Evolutionary conservation across 75 land plant species (phyloP).

Genomic region (Cupressus sempervirens): DNA sequence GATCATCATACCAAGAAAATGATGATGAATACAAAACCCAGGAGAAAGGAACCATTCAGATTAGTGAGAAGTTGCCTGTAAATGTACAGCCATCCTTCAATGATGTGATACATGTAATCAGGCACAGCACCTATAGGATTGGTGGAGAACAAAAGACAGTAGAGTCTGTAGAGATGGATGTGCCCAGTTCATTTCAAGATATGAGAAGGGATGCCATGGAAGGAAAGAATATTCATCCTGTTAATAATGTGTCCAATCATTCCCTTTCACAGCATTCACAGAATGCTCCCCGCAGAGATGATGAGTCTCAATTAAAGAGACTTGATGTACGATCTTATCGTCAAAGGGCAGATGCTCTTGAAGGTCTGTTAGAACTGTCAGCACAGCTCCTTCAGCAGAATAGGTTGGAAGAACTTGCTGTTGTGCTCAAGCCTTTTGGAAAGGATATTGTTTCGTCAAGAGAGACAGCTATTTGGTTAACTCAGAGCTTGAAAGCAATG

Average conservation of each 20-base stretch:
- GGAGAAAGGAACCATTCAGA: slow-evolving; percentile 41
- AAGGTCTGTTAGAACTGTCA: slow-evolving; percentile 86
- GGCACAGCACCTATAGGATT: slow-evolving; percentile 93
- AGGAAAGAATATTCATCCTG: neutral
- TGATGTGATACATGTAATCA: slow-evolving; percentile 92
- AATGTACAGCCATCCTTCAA: slow-evolving; percentile 65
- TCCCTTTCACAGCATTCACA: slow-evolving; percentile 8
- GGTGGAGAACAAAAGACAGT: slow-evolving; percentile 51
- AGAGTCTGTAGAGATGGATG: slow-evolving; percentile 39
- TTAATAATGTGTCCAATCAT: neutral
- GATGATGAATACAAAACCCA: slow-evolving; percentile 16
- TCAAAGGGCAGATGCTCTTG: slow-evolving; percentile 97
- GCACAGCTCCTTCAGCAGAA: slow-evolving; percentile 77
- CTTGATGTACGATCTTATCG: slow-evolving; percentile 82
- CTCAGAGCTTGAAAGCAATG: slow-evolving; percentile 79
- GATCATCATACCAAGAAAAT: slow-evolving; percentile 13
- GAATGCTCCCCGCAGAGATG: slow-evolving; percentile 9
- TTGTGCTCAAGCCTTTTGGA: slow-evolving; percentile 94
- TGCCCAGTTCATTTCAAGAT: slow-evolving; percentile 12
- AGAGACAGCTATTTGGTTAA: slow-evolving; percentile 99
- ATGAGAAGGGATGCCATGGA: slow-evolving; percentile 5
- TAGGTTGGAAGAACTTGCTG: slow-evolving; percentile 85
- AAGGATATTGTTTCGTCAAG: slow-evolving; percentile 92
- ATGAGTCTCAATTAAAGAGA: slow-evolving; percentile 17
- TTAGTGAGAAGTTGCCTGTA: slow-evolving; percentile 37